phyloP scores from a whole-genome alignment of 2,329 filamentous ascomycete species.

The Fusarium sp. region DNA sequence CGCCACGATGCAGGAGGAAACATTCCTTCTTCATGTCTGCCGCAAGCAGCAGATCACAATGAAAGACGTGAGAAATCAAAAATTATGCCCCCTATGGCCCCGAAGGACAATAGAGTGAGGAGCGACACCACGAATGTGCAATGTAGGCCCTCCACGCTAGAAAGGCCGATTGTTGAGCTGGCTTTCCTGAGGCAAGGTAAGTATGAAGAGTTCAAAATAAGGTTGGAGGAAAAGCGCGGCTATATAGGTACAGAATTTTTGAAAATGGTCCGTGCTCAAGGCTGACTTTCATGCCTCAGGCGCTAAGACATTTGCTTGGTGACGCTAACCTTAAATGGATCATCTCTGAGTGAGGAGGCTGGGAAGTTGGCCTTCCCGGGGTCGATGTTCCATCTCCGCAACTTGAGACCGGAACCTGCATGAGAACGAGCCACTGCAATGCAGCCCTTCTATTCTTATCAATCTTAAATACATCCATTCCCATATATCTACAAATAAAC shows the following conservation, averaged over 20 bases:
- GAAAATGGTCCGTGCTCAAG: slow-evolving; percentile 11
- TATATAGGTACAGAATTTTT: slow-evolving; percentile 54
- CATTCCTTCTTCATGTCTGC: slow-evolving; percentile 59
- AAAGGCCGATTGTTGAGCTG: slow-evolving; percentile 61
- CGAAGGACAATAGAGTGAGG: slow-evolving; percentile 66
- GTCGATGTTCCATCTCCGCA: slow-evolving; percentile 14
- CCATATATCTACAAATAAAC: neutral
- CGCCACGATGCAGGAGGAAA: neutral
- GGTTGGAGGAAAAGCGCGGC: neutral
- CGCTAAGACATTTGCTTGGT: slow-evolving; percentile 49
- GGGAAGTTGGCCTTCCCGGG: slow-evolving; percentile 4
- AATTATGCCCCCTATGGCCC: slow-evolving; percentile 67
- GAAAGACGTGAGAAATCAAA: slow-evolving; percentile 64
- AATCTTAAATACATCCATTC: neutral
- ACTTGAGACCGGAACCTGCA: slow-evolving; percentile 22
- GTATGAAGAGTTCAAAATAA: slow-evolving; percentile 61
- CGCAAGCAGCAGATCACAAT: slow-evolving; percentile 57
- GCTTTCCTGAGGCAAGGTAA: slow-evolving; percentile 64
- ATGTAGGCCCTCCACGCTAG: slow-evolving; percentile 66
- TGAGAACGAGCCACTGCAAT: slow-evolving; percentile 9
- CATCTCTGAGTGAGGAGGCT: neutral
- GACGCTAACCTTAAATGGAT: slow-evolving; percentile 10
- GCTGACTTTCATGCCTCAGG: slow-evolving; percentile 66
- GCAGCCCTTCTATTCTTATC: neutral
- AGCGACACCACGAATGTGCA: slow-evolving; percentile 66